Evolutionary conservation across 371 early-diverging fungal genomes (phyloP).

Genomic region (Apophysomyces variabilis): DNA sequence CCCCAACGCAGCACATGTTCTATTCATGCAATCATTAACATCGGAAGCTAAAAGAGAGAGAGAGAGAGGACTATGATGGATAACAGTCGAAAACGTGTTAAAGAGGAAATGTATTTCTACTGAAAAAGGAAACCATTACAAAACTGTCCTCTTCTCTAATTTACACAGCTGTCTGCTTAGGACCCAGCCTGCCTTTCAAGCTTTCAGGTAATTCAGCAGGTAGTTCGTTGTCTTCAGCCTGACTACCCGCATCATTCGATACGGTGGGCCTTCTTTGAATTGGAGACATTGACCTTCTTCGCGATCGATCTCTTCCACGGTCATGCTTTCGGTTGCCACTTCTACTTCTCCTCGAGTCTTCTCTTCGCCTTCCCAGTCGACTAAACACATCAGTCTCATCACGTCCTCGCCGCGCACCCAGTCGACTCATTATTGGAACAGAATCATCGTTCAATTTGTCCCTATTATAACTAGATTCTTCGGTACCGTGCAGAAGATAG

Average conservation of each 20-base stretch:
- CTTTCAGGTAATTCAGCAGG: slow-evolving; percentile 17
- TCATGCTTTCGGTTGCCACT: slow-evolving; percentile 17
- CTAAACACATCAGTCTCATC: slow-evolving; percentile 17
- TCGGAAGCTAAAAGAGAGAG: no score
- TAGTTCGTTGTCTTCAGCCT: slow-evolving; percentile 3
- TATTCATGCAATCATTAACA: no score
- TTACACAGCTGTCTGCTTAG: slow-evolving; percentile 3
- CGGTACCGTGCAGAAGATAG: slow-evolving; percentile 55
- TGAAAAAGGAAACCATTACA: no score
- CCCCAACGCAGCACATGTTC: no score
- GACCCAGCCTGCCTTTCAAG: slow-evolving; percentile 22
- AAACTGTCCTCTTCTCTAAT: neutral
- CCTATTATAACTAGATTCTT: slow-evolving; percentile 3
- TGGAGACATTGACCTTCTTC: slow-evolving; percentile 1
- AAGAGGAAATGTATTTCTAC: no score
- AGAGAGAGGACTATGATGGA: no score
- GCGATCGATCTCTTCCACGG: neutral
- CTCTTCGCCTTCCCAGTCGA: slow-evolving; percentile 21
- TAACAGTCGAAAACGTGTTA: no score
- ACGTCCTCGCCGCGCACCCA: slow-evolving; percentile 10
- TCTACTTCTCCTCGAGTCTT: neutral
- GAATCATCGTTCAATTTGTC: neutral
- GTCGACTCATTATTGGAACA: slow-evolving; percentile 11
- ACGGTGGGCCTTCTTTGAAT: neutral
- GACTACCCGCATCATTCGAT: neutral